Percentiles rank a stretch among this genome's conserved stretches.
These are phyloP conservation scores for Aquilaria yunnanensis DNA, from an alignment of 345 rosid species.

Conservation along the genomic window DNA sequence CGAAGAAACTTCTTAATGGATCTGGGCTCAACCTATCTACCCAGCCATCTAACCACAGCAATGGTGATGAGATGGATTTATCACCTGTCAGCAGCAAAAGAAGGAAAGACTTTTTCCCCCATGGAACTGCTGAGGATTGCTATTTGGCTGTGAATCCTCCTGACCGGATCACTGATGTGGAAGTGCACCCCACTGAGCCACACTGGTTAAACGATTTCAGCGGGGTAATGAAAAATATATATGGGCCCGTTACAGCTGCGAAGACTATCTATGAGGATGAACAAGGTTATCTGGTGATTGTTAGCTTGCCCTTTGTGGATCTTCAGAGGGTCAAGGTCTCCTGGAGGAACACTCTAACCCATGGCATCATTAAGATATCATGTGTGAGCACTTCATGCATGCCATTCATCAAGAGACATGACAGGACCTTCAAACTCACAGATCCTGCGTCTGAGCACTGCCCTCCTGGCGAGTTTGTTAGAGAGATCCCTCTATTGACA, in stretches of 20 bases:
- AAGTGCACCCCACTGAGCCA: conserved; percentile 59
- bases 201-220: conserved; percentile 72
- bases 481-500: conserved; percentile 80
- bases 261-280: conserved; percentile 92
- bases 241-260: conserved; percentile 94
- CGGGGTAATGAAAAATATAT: conserved; percentile 75
- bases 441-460: conserved; percentile 95
- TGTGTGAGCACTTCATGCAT: conserved; percentile 71
- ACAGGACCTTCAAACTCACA: conserved; percentile 85
- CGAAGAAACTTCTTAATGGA: conserved; percentile 80
- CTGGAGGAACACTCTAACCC: conserved; percentile 83
- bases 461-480: conserved; percentile 93
- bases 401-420: conserved; percentile 79
- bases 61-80: conserved; percentile 60
- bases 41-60: conserved; percentile 50
- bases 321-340: conserved; percentile 90
- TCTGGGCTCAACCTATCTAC: conserved; percentile 79
- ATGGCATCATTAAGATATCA: conserved; percentile 81
- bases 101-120: conserved; percentile 72
- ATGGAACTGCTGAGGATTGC: conserved; percentile 58
- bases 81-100: conserved; percentile 68
- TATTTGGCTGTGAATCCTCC: conserved; percentile 39
- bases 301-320: conserved; percentile 90
- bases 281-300: conserved; percentile 65
- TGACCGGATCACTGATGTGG: conserved; percentile 41